Evolutionary conservation across 169 alveolate genomes (phyloP).

Genomic region (Plasmodium inui): DNA sequence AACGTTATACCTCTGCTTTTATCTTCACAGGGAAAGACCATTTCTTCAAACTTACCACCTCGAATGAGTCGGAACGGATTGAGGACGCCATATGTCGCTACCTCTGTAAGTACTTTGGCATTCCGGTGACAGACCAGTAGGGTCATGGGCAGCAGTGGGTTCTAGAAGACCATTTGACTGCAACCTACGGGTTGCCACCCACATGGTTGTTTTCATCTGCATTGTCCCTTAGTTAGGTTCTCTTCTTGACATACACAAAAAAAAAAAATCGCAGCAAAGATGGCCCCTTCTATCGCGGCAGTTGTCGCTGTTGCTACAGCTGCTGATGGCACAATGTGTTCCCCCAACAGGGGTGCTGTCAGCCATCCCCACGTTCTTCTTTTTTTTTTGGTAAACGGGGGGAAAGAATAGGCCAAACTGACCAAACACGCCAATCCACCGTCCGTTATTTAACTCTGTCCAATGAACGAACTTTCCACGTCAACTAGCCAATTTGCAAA

Average conservation of each 20-base stretch:
- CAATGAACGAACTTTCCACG: neutral
- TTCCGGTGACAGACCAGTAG: neutral
- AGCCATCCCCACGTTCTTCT: neutral
- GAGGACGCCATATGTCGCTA: constrained; percentile 22
- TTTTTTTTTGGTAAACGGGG: neutral
- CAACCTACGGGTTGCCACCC: neutral
- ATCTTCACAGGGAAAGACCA: constrained; percentile 5
- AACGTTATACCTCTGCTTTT: constrained; percentile 19
- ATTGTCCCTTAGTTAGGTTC: neutral
- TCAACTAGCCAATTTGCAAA: neutral
- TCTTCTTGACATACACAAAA: neutral
- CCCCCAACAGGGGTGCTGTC: neutral
- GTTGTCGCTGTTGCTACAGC: neutral
- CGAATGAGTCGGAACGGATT: neutral
- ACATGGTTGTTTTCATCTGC: neutral
- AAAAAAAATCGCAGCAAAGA: neutral
- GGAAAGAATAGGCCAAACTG: neutral
- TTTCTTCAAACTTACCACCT: neutral
- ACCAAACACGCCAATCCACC: neutral
- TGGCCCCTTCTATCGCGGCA: neutral
- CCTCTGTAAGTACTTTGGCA: constrained; percentile 12
- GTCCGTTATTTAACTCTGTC: neutral
- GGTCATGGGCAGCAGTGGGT: too few relatives aligned
- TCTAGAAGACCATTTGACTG: neutral
- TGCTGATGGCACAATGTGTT: neutral